A percentile compares a stretch with the other conserved stretches of the same genome.
Conservation (phyloP, 2,329 filamentous ascomycete species). For the Hymenoscyphus salicellus region DNA sequence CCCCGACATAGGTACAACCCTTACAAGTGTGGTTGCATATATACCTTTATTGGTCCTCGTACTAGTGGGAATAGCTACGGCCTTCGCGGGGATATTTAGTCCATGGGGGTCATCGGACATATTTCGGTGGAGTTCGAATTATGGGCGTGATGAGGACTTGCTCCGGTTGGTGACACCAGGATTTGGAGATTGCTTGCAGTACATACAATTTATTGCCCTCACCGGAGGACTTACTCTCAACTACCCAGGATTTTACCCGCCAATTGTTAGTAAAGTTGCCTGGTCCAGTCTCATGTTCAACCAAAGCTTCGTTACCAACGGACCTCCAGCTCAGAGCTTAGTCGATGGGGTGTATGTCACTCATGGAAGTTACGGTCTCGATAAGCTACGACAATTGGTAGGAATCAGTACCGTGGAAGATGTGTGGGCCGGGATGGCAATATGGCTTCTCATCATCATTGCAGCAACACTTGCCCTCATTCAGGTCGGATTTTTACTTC, state of each 20-base stretch:
- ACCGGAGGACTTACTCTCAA: conserved; percentile 82
- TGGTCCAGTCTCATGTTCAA: conserved; percentile 96
- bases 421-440: conserved; percentile 90
- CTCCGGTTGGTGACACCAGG: conserved; percentile 90
- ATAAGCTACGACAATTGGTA: conserved; percentile 74
- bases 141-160: conserved; percentile 88
- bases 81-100: conserved; percentile 81
- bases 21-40: conserved; percentile 69
- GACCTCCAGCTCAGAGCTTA: conserved; percentile 62
- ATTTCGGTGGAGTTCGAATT: conserved; percentile 97
- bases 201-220: conserved; percentile 87
- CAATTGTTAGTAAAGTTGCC: conserved; percentile 77
- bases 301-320: conserved; percentile 74
- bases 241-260: conserved; percentile 94
- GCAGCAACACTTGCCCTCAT: conserved; percentile 63
- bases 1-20: conserved; percentile 68
- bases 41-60: conserved; percentile 76
- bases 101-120: conserved; percentile 90
- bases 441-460: conserved; percentile 82
- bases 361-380: conserved; percentile 75
- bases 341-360: conserved; percentile 84
- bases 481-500: conserved; percentile 71
- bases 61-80: conserved; percentile 76
- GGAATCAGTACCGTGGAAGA: conserved; percentile 75
- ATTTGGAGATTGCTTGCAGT: conserved; percentile 94